A percentile compares a stretch with the other conserved stretches of the same genome.
Evolutionary conservation across 345 rosid species (phyloP).

Genomic region (Psidium guajava): DNA sequence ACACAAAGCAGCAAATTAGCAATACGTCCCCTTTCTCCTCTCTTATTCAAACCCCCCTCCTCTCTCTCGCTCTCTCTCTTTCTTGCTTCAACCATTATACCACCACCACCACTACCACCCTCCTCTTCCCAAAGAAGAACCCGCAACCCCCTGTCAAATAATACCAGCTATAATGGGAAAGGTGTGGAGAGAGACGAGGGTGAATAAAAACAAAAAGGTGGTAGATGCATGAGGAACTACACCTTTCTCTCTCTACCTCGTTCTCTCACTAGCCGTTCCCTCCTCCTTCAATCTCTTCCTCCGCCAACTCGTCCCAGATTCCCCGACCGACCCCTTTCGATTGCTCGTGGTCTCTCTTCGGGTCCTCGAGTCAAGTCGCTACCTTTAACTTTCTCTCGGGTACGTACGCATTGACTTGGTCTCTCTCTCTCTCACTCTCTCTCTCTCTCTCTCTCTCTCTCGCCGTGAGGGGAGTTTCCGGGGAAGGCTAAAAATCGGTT

Average conservation of each 20-base stretch:
- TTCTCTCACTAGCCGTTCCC: neutral
- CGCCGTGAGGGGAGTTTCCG: neutral
- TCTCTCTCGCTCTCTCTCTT: neutral
- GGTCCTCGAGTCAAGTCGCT: neutral
- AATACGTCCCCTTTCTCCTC: slow-evolving; percentile 1
- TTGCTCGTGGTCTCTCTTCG: neutral
- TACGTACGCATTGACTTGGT: neutral
- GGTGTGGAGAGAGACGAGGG: neutral
- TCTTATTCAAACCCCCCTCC: neutral
- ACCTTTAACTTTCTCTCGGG: neutral
- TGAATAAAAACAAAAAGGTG: slow-evolving; percentile 26
- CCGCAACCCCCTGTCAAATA: neutral
- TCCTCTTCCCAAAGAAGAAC: neutral
- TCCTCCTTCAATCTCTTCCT: neutral
- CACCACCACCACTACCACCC: neutral
- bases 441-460: neutral
- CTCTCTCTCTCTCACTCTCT: neutral
- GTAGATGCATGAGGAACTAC: slow-evolving; percentile 70
- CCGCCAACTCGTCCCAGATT: neutral
- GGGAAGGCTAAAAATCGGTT: neutral
- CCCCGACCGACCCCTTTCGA: neutral
- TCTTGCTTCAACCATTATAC: neutral
- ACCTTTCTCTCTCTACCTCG: neutral
- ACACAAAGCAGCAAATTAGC: slow-evolving; percentile 1
- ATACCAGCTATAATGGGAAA: slow-evolving; percentile 6